These are phyloP conservation scores for Yarrowia galli DNA, from an alignment of 1,139 yeast species.

Conservation along the genomic window DNA sequence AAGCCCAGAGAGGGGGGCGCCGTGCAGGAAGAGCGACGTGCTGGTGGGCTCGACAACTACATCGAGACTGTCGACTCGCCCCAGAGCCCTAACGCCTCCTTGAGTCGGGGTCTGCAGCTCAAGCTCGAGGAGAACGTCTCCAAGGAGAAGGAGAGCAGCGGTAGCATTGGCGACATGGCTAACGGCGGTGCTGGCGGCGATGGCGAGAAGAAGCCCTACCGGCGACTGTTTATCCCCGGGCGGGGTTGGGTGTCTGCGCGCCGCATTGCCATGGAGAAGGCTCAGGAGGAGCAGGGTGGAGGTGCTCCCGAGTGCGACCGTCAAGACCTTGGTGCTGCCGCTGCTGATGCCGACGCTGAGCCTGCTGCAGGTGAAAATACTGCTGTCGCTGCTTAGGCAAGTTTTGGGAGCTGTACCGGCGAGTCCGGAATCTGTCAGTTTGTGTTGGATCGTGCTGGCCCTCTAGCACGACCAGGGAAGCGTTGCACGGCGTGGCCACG, in stretches of 20 bases:
- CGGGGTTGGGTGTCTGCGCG: slow-evolving; percentile 61
- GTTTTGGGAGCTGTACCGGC: too few species aligned
- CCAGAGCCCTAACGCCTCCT: slow-evolving; percentile 13
- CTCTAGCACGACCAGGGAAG: not conserved
- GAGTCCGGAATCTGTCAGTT: too few species aligned
- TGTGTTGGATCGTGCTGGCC: too few species aligned
- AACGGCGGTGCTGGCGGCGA: slow-evolving; percentile 43
- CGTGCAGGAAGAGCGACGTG: not conserved
- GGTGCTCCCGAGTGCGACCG: not conserved
- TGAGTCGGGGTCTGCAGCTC: slow-evolving; percentile 10
- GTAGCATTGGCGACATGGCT: slow-evolving; percentile 3
- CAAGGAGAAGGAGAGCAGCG: slow-evolving; percentile 19
- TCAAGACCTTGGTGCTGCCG: not conserved
- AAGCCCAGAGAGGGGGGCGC: not conserved
- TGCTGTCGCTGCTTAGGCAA: slow-evolving; percentile 8
- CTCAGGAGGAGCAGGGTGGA: slow-evolving; percentile 26
- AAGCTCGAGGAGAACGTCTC: slow-evolving; percentile 22
- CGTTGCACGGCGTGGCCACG: not conserved
- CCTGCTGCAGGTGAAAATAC: slow-evolving; percentile 8
- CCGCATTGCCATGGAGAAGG: slow-evolving; percentile 41
- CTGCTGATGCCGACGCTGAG: not conserved
- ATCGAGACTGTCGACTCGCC: slow-evolving; percentile 22
- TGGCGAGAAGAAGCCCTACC: slow-evolving; percentile 50
- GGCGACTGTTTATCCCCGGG: slow-evolving; percentile 60
- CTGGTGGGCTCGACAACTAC: slow-evolving; percentile 6